These are phyloP conservation scores for Zalerion maritima DNA, from an alignment of 495 filamentous ascomycete species.

Conservation along the genomic window DNA sequence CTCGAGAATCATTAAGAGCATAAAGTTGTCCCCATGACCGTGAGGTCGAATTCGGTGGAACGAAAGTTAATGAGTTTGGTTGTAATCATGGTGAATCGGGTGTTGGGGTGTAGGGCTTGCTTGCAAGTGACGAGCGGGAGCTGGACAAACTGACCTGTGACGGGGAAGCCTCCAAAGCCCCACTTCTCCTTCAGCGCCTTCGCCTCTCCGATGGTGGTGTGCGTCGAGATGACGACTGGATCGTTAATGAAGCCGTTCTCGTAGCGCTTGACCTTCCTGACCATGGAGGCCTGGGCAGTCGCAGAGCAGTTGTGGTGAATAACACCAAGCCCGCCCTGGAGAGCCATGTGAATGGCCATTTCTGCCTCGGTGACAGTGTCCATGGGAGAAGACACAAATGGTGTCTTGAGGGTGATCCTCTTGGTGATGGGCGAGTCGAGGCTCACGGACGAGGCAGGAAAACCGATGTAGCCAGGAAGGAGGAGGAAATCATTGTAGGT, in stretches of 20 bases:
- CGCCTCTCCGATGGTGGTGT: constrained; percentile 79
- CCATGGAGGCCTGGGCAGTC: constrained; percentile 95
- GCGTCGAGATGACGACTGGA: constrained; percentile 79
- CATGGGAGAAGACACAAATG: constrained; percentile 95
- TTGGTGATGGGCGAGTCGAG: constrained; percentile 89
- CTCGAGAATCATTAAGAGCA: constrained; percentile 27
- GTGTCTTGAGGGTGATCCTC: constrained; percentile 84
- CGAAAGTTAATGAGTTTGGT: constrained; percentile 90
- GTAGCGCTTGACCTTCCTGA: constrained; percentile 95
- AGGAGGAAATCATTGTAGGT: constrained; percentile 58
- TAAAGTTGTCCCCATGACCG: constrained; percentile 66
- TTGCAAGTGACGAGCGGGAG: too few species aligned
- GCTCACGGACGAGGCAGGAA: constrained; percentile 76
- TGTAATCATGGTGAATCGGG: constrained; percentile 50
- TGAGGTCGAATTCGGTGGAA: constrained; percentile 92
- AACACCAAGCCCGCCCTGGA: constrained; percentile 89
- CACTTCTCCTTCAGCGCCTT: constrained; percentile 90
- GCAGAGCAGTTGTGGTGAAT: constrained; percentile 98
- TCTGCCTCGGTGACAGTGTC: constrained; percentile 98
- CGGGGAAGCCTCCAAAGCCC: constrained; percentile 97
- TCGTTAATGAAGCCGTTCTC: constrained; percentile 99
- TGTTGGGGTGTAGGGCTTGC: constrained; percentile 16
- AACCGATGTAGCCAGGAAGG: constrained; percentile 49
- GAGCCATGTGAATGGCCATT: constrained; percentile 98
- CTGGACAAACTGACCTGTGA: constrained; percentile 75